phyloP scores from a whole-genome alignment of 2,329 filamentous ascomycete genomes.

The Nigrospora sphaerica region DNA sequence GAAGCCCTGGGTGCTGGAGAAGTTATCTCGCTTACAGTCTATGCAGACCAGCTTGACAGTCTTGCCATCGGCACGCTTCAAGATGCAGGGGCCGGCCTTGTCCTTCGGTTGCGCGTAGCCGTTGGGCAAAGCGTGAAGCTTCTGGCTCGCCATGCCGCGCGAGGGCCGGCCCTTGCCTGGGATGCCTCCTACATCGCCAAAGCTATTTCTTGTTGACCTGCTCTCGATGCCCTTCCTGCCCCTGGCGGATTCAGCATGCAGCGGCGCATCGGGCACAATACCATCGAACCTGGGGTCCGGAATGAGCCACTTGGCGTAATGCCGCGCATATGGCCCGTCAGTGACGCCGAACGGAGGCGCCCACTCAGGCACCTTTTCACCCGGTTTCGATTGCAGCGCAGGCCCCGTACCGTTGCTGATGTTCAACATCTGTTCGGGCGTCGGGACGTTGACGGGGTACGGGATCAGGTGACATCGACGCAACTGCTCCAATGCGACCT shows the following conservation, averaged over 20 bases:
- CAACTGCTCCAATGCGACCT: slow-evolving; percentile 86
- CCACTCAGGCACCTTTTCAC: slow-evolving; percentile 63
- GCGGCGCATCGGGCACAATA: slow-evolving; percentile 38
- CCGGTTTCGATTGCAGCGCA: slow-evolving; percentile 54
- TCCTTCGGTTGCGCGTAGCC: slow-evolving; percentile 71
- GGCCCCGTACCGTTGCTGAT: slow-evolving; percentile 70
- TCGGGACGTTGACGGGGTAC: slow-evolving; percentile 66
- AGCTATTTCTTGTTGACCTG: slow-evolving; percentile 72
- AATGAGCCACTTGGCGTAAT: slow-evolving; percentile 94
- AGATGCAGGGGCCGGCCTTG: slow-evolving; percentile 73
- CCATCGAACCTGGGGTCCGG: slow-evolving; percentile 84
- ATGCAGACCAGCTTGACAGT: slow-evolving; percentile 86
- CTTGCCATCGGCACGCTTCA: slow-evolving; percentile 73
- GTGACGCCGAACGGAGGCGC: slow-evolving; percentile 85
- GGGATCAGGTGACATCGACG: slow-evolving; percentile 88
- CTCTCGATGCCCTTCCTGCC: slow-evolving; percentile 53
- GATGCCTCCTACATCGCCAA: slow-evolving; percentile 43
- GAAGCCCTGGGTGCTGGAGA: slow-evolving; percentile 96
- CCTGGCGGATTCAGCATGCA: slow-evolving; percentile 31
- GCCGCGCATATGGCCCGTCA: slow-evolving; percentile 87
- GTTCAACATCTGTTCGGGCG: slow-evolving; percentile 59
- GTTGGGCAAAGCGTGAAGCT: slow-evolving; percentile 61
- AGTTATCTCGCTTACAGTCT: slow-evolving; percentile 83
- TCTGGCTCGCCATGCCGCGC: slow-evolving; percentile 48
- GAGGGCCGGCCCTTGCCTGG: slow-evolving; percentile 42